Percentiles rank a stretch among this genome's conserved stretches.
Conservation (phyloP, 1,139 yeast genomes). For the Zygoascus hellenicus region DNA sequence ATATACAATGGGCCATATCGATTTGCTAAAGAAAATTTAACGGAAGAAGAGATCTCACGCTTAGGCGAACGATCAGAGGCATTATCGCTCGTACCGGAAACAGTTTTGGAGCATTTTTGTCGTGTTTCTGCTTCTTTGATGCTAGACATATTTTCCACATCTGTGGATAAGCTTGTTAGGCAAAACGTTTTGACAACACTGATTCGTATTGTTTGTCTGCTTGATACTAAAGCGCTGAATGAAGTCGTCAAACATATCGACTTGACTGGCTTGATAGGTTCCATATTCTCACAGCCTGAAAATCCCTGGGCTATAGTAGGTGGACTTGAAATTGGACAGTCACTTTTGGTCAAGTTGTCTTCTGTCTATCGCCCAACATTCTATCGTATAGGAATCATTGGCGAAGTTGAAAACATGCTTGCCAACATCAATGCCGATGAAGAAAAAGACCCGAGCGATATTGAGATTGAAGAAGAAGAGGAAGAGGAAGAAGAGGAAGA, state of each 20-base stretch:
- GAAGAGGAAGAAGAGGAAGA: slow-evolving; percentile 18
- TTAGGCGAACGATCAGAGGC: slow-evolving; percentile 14
- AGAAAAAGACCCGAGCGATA: slow-evolving; percentile 16
- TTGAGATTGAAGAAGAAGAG: slow-evolving; percentile 22
- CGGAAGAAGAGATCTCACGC: slow-evolving; percentile 13
- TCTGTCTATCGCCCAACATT: slow-evolving; percentile 44
- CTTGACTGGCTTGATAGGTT: slow-evolving; percentile 47
- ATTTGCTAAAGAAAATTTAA: slow-evolving; percentile 5
- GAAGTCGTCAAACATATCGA: slow-evolving; percentile 28
- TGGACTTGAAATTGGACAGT: slow-evolving; percentile 46
- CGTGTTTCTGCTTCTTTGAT: slow-evolving; percentile 53
- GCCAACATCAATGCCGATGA: slow-evolving; percentile 12
- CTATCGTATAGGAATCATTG: slow-evolving; percentile 67
- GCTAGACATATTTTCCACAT: slow-evolving; percentile 64
- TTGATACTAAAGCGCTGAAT: slow-evolving; percentile 23
- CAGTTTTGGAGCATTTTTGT: slow-evolving; percentile 38
- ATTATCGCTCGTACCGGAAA: slow-evolving; percentile 16
- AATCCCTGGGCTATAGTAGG: slow-evolving; percentile 43
- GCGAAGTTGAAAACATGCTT: slow-evolving; percentile 39
- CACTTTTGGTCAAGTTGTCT: slow-evolving; percentile 44
- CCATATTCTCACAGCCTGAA: slow-evolving; percentile 58
- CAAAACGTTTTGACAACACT: slow-evolving; percentile 54
- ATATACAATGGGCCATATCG: slow-evolving; percentile 29
- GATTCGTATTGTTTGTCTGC: slow-evolving; percentile 44
- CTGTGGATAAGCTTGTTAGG: slow-evolving; percentile 65